Base-by-base conservation (phyloP, 345 rosid species). In the Ceriops decandra region DNA sequence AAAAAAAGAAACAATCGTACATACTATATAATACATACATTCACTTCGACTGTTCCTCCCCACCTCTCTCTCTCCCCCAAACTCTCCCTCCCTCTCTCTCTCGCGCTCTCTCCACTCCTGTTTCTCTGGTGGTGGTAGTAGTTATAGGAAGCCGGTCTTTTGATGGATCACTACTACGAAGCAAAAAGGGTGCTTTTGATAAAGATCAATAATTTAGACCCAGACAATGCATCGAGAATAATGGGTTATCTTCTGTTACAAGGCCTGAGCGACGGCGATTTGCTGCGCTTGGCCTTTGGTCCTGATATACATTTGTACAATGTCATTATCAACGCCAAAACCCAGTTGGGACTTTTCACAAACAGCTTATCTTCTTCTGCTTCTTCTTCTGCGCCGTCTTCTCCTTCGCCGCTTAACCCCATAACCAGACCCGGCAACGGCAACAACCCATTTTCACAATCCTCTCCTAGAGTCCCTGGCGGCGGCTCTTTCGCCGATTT, bases 171-270 rank as follows among this genome's bases (percentile, higher is more conserved):
- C 10, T 81, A 66, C 64, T 81, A 66, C 64, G 97, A 90, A 68
- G 85, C 88, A n/a, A 90, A 91, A 30, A 71, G 83, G 64, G 69
- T 95, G n/a, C 83, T 95, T 32, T 82, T 88, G 68, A 80, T 85
- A 16, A 92, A 82, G 78, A 85, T 95, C 83, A 85, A 82, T 71
- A 80, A 72, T 59, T 60, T 92, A 68, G 99, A 95, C 80, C 96
- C 91, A 0, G 96, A 86, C 49, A 87, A 87, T 66, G 97, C 95
- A 6, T 77, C 86, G 0, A 92, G 84, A 79, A 92, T 95, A 90
- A 87, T 90, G 84, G 97, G 96, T 27, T 95, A 82, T 67, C 68
- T 95, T 63, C 88, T 92, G 11, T 79, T 95, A 66, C 96, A 90
- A 38, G 98, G 84, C 81, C 76, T 85, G 8, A 60, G 74, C 28